Conservation (phyloP, 2,329 filamentous ascomycete species). For the Cladorrhinum sp. region DNA sequence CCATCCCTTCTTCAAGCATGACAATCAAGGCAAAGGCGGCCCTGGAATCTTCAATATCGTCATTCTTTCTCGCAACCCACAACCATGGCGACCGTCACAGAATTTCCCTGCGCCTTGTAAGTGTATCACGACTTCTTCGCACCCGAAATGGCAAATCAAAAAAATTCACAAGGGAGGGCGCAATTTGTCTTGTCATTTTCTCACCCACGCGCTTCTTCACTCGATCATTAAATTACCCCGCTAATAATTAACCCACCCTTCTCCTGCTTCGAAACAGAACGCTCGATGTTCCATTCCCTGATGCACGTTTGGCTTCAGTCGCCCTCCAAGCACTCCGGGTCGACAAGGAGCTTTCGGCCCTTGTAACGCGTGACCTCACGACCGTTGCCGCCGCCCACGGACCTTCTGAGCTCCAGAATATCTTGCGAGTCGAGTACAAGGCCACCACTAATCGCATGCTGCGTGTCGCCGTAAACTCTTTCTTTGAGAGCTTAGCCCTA, state of each 20-base stretch:
- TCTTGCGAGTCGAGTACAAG: conserved; percentile 73
- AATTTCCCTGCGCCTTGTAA: conserved; percentile 64
- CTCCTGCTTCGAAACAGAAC: conserved; percentile 46
- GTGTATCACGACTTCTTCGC: conserved; percentile 29
- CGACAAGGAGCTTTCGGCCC: conserved; percentile 82
- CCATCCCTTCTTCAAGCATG: conserved; percentile 1
- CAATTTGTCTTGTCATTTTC: not conserved
- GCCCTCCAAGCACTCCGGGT: conserved; percentile 76
- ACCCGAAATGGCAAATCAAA: not conserved
- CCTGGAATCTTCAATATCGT: conserved; percentile 7
- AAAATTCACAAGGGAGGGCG: no score
- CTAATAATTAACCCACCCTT: conserved; percentile 7
- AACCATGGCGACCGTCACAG: conserved; percentile 39
- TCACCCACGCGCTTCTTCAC: not conserved
- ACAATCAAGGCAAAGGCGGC: not conserved
- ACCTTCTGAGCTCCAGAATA: conserved; percentile 31
- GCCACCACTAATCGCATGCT: conserved; percentile 96
- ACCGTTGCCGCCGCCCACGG: conserved; percentile 33
- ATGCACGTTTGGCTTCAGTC: conserved; percentile 69
- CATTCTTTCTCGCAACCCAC: conserved; percentile 7
- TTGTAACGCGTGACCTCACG: conserved; percentile 69
- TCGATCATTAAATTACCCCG: conserved; percentile 18
- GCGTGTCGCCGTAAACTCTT: conserved; percentile 91
- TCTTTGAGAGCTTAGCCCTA: conserved; percentile 84
- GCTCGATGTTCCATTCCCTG: conserved; percentile 78